Conservation (phyloP, 805 yeast genomes). For the Cyberlindnera maritima region DNA sequence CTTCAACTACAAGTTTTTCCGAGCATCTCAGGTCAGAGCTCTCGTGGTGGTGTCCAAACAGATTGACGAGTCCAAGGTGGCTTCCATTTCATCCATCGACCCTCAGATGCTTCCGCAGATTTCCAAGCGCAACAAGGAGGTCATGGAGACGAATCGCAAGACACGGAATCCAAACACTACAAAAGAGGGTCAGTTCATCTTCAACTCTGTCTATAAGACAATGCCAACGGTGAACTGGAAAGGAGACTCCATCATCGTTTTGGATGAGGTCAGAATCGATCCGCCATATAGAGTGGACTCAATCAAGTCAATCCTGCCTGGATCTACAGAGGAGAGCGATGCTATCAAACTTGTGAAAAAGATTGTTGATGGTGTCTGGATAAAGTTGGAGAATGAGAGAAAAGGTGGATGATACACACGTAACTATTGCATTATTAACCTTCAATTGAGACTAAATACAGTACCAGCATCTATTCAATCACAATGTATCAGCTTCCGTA, state of each 20-base stretch:
- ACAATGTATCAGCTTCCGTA: conserved; percentile 5
- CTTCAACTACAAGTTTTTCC: conserved; percentile 47
- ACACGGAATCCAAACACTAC: conserved; percentile 36
- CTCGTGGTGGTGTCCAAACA: conserved; percentile 45
- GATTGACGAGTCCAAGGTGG: conserved; percentile 22
- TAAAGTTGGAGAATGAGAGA: conserved; percentile 38
- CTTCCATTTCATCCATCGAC: conserved; percentile 17
- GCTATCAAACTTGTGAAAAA: conserved; percentile 43
- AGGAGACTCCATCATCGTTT: conserved; percentile 40
- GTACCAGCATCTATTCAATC: neutral
- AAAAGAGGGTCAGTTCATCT: conserved; percentile 42
- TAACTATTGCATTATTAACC: too few species aligned
- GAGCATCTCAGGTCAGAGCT: conserved; percentile 54
- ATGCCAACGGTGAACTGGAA: conserved; percentile 44
- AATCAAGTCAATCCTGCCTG: conserved; percentile 12
- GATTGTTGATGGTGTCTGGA: conserved; percentile 50
- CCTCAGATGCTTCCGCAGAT: conserved; percentile 15
- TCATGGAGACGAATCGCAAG: conserved; percentile 23
- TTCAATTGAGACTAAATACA: too few species aligned
- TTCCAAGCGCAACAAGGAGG: conserved; percentile 19
- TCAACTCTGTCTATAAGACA: conserved; percentile 43
- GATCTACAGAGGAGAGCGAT: conserved; percentile 15
- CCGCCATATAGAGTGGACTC: conserved; percentile 41
- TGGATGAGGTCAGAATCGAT: conserved; percentile 44
- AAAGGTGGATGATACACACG: conserved; percentile 51